A percentile compares a stretch with the other conserved stretches of the same genome.
phyloP scores from a whole-genome alignment of 495 filamentous ascomycete genomes.

The Alectoria sarmentosa region DNA sequence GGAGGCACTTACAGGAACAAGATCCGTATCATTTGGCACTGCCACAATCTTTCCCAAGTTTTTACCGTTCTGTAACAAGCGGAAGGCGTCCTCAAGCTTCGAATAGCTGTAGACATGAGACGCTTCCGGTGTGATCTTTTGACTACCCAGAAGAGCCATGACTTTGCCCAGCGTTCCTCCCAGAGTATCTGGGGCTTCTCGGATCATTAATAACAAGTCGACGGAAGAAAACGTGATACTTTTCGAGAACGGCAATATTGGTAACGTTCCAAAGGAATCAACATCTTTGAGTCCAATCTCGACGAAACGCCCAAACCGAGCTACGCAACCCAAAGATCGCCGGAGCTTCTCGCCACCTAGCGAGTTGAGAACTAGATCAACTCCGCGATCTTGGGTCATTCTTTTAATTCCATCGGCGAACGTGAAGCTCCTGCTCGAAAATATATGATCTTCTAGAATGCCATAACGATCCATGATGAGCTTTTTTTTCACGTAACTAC shows the following conservation, averaged over 20 bases:
- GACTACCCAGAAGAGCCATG: background rate
- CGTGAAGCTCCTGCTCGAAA: conserved; percentile 16
- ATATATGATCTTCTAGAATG: conserved; percentile 4
- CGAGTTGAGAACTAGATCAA: background rate
- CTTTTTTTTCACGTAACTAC: conserved; percentile 5
- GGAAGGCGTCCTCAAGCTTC: background rate
- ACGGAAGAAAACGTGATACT: background rate
- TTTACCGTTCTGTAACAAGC: background rate
- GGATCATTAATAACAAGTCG: background rate
- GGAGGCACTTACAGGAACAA: background rate
- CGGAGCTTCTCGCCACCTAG: background rate
- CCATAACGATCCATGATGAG: conserved; percentile 13
- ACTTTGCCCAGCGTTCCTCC: background rate
- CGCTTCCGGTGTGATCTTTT: background rate
- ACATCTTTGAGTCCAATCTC: background rate
- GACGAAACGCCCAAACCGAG: background rate
- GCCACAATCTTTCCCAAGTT: background rate
- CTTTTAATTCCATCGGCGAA: conserved; percentile 14
- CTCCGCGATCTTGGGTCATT: background rate
- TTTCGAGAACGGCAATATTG: background rate
- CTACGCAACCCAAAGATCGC: background rate
- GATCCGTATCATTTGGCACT: background rate
- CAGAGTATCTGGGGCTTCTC: background rate
- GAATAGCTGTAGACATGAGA: background rate
- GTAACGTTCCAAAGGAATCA: background rate